A percentile compares a stretch with the other conserved stretches of the same genome.
These are phyloP conservation scores for Thalassiosira tumida DNA, from an alignment of 352 stramenopile genomes.

Conservation along the genomic window DNA sequence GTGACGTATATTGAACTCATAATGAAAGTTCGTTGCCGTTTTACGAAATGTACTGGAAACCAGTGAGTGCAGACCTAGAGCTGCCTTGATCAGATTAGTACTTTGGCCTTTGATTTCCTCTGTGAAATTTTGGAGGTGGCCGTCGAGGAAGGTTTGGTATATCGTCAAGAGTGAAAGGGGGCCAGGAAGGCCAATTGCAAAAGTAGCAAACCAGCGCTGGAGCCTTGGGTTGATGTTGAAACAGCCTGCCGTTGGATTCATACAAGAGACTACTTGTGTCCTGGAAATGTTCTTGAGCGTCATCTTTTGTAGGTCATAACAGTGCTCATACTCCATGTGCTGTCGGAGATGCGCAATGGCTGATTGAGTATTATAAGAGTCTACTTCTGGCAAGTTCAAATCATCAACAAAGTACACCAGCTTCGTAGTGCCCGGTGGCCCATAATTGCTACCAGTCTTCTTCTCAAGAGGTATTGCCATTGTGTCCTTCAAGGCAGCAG, in stretches of 20 bases:
- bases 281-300: slow-evolving; percentile 97
- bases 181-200: slow-evolving; percentile 94
- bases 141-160: slow-evolving; percentile 95
- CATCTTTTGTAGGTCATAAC: slow-evolving; percentile 95
- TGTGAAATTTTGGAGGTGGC: slow-evolving; percentile 93
- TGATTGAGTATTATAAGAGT: slow-evolving; percentile 97
- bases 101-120: slow-evolving; percentile 88
- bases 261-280: slow-evolving; percentile 95
- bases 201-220: slow-evolving; percentile 96
- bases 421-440: slow-evolving; percentile 94
- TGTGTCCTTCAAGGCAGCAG: slow-evolving; percentile 94
- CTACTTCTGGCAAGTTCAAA: slow-evolving; percentile 96
- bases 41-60: slow-evolving; percentile 95
- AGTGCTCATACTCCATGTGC: slow-evolving; percentile 96
- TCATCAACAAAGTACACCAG: slow-evolving; percentile 97
- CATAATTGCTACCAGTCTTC: slow-evolving; percentile 95
- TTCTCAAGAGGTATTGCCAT: slow-evolving; percentile 97
- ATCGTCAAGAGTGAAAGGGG: slow-evolving; percentile 95
- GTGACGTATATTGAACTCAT: slow-evolving; percentile 98
- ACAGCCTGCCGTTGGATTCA: slow-evolving; percentile 96
- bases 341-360: slow-evolving; percentile 95
- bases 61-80: slow-evolving; percentile 93
- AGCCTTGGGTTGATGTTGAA: slow-evolving; percentile 97
- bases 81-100: slow-evolving; percentile 93
- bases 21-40: slow-evolving; percentile 97